These are phyloP conservation scores for Entoloma clypeatum DNA, from an alignment of 1,284 basidiomycete species.

Conservation along the genomic window DNA sequence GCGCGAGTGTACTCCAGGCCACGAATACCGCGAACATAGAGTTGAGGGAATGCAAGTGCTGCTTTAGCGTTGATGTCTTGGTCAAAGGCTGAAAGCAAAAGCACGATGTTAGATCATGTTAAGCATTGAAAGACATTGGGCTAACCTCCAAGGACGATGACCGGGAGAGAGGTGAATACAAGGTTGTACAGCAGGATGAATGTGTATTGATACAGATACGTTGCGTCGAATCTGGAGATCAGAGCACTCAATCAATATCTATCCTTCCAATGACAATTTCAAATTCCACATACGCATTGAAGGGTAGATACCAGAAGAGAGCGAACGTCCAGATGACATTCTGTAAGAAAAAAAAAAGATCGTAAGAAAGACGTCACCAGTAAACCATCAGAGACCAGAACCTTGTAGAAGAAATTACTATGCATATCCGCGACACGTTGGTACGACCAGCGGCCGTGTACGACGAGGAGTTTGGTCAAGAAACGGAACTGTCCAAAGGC, in stretches of 20 bases:
- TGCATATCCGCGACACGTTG: slow-evolving; percentile 97
- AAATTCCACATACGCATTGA: slow-evolving; percentile 61
- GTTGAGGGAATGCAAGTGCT: slow-evolving; percentile 87
- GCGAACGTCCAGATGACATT: slow-evolving; percentile 90
- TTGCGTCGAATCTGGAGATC: slow-evolving; percentile 77
- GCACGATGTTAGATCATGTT: slow-evolving; percentile 11
- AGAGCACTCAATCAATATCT: slow-evolving; percentile 15
- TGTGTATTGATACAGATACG: slow-evolving; percentile 95
- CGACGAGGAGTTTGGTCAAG: slow-evolving; percentile 87
- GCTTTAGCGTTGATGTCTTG: slow-evolving; percentile 93
- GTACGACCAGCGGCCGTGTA: slow-evolving; percentile 97
- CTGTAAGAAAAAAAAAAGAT: slow-evolving; percentile 35
- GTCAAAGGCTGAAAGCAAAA: slow-evolving; percentile 69
- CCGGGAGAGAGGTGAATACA: slow-evolving; percentile 91
- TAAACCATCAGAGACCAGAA: slow-evolving; percentile 24
- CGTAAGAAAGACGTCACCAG: slow-evolving; percentile 7
- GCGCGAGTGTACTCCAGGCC: slow-evolving; percentile 89
- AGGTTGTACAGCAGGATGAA: slow-evolving; percentile 90
- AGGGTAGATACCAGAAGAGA: slow-evolving; percentile 93
- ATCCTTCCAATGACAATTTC: slow-evolving; percentile 2
- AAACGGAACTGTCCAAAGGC: slow-evolving; percentile 97
- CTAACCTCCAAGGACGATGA: slow-evolving; percentile 85
- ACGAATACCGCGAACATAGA: slow-evolving; percentile 90
- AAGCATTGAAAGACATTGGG: slow-evolving; percentile 10
- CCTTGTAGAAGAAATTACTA: slow-evolving; percentile 98